Conservation (phyloP, 371 early-diverging fungal species). For the Mortierella sp. region DNA sequence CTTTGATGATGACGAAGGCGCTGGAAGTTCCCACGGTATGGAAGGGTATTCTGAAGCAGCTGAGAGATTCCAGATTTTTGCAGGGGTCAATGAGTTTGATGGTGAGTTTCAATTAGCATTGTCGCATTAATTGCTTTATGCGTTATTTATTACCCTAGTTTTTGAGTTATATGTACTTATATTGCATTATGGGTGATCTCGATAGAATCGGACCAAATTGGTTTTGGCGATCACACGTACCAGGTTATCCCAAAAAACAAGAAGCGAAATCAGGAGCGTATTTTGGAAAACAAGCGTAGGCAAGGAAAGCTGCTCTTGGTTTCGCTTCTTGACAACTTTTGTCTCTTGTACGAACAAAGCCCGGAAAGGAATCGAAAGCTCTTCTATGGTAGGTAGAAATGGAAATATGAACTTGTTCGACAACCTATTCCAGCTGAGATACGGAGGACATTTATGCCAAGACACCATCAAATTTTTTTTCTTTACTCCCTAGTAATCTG, state of each 20-base stretch:
- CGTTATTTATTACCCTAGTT: neutral
- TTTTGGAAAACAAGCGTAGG: constrained; percentile 61
- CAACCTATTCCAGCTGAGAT: too few species aligned
- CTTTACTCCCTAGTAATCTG: constrained; percentile 55
- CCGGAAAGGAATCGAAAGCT: constrained; percentile 85
- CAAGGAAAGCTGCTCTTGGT: constrained; percentile 82
- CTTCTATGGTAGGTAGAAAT: constrained; percentile 80
- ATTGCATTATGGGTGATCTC: neutral
- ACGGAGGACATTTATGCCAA: too few species aligned
- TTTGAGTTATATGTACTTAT: neutral
- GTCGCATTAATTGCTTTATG: neutral
- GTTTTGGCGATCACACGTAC: constrained; percentile 32
- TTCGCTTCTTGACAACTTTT: constrained; percentile 86
- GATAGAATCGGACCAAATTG: constrained; percentile 54
- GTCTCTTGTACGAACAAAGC: constrained; percentile 84
- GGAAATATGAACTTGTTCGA: neutral
- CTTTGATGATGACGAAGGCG: constrained; percentile 47
- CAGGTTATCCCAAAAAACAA: constrained; percentile 47
- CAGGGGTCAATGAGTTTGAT: constrained; percentile 55
- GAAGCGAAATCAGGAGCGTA: constrained; percentile 48
- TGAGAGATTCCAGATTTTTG: constrained; percentile 49
- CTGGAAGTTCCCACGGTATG: constrained; percentile 9
- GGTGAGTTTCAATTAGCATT: constrained; percentile 15
- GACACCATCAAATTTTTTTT: neutral
- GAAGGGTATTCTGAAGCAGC: constrained; percentile 40